These are phyloP conservation scores for Boletus coccyginus DNA, from an alignment of 768 basidiomycete genomes.

Conservation along the genomic window DNA sequence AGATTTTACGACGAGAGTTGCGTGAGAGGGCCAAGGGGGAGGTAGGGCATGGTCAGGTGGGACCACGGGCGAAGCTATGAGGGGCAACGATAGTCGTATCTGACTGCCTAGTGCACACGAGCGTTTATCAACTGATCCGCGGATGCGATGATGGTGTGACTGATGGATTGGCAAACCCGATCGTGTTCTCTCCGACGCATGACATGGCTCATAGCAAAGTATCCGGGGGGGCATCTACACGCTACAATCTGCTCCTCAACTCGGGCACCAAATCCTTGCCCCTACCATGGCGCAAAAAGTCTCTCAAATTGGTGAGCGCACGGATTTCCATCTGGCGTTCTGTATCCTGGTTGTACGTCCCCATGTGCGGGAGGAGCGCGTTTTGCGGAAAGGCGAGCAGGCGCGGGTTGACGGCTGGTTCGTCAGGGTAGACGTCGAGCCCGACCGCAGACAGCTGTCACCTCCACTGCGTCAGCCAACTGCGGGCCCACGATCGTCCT, in stretches of 20 bases:
- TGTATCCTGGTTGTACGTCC: slow-evolving; percentile 80
- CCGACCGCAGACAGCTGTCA: slow-evolving; percentile 45
- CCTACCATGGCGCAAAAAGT: slow-evolving; percentile 61
- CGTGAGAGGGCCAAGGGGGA: slow-evolving; percentile 66
- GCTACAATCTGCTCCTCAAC: slow-evolving; percentile 23
- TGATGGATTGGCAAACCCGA: not conserved
- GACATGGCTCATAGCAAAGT: too few species aligned
- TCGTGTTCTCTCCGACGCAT: not conserved
- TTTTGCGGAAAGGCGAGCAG: slow-evolving; percentile 81
- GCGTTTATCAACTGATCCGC: not conserved
- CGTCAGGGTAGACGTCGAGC: slow-evolving; percentile 84
- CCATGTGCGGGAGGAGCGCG: slow-evolving; percentile 89
- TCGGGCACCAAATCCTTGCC: slow-evolving; percentile 72
- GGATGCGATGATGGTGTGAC: not conserved
- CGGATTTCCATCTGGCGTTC: slow-evolving; percentile 82
- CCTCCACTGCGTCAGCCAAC: too few species aligned
- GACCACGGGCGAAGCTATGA: slow-evolving; percentile 17
- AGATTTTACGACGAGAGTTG: slow-evolving; percentile 80
- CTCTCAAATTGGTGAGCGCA: slow-evolving; percentile 73
- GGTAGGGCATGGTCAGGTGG: slow-evolving; percentile 24
- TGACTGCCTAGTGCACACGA: not conserved
- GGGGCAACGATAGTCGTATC: not conserved
- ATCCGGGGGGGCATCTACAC: not conserved
- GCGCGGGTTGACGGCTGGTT: slow-evolving; percentile 76
- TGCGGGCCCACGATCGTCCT: too few species aligned